phyloP scores from a whole-genome alignment of 805 yeast species.

The Cyberlindnera galapagoensis region DNA sequence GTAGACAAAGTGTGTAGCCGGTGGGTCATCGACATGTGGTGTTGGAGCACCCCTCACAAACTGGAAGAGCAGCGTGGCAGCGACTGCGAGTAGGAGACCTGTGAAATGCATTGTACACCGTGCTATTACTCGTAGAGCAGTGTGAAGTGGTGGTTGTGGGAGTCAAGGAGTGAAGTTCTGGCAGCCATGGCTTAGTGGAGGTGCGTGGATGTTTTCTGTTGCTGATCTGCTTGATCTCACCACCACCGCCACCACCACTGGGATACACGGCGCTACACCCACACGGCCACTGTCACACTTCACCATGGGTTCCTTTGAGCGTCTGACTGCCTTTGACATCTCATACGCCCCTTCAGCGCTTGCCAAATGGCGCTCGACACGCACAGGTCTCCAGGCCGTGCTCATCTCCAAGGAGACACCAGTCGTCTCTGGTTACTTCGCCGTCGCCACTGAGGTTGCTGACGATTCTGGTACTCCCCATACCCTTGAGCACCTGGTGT shows the following conservation, averaged over 20 bases:
- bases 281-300: not conserved
- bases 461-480: slow-evolving; percentile 93
- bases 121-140: no score
- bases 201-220: no score
- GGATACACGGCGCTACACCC: no score
- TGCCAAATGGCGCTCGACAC: slow-evolving; percentile 68
- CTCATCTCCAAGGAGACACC: slow-evolving; percentile 79
- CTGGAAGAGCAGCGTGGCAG: slow-evolving; percentile 1
- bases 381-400: slow-evolving; percentile 80
- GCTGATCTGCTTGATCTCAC: no score
- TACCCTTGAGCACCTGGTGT: slow-evolving; percentile 87
- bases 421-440: slow-evolving; percentile 86
- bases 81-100: no score
- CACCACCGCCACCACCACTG: no score
- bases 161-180: no score
- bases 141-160: no score
- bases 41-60: slow-evolving; percentile 13
- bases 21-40: slow-evolving; percentile 16
- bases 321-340: slow-evolving; percentile 48
- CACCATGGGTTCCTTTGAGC: slow-evolving; percentile 26
- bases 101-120: no score
- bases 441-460: slow-evolving; percentile 87
- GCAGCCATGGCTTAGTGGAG: no score
- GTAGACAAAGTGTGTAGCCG: slow-evolving; percentile 22
- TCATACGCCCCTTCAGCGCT: slow-evolving; percentile 69